Evolutionary conservation across 306 rosid species (phyloP).

Genomic region (Sindora glabra): DNA sequence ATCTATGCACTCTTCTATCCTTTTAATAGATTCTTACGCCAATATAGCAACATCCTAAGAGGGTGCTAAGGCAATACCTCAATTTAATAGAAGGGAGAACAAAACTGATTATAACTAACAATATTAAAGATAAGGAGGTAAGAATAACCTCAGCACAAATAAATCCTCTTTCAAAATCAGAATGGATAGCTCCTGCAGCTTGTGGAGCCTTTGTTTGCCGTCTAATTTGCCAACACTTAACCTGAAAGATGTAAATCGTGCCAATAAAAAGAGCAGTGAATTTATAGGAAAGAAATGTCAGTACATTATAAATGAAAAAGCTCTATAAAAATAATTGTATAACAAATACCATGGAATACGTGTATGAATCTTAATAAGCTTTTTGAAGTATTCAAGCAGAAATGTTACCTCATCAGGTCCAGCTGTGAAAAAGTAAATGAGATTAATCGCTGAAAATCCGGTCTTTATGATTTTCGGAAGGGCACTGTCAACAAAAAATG

Average conservation of each 20-base stretch:
- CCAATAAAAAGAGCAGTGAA: too few relatives aligned
- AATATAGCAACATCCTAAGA: neutral
- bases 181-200: conserved; percentile 96
- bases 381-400: neutral
- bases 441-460: conserved; percentile 94
- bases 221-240: conserved; percentile 98
- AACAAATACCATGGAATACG: neutral
- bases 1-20: too few relatives aligned
- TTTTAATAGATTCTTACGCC: neutral
- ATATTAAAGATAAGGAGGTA: conserved; percentile 9
- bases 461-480: conserved; percentile 96
- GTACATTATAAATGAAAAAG: too few relatives aligned
- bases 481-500: conserved; percentile 47
- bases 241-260: conserved; percentile 57
- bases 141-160: conserved; percentile 90
- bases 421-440: conserved; percentile 97
- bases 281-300: too few relatives aligned
- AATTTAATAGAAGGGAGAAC: neutral
- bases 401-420: conserved; percentile 93
- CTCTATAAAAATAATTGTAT: too few relatives aligned
- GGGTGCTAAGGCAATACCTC: neutral
- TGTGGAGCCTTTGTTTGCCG: conserved; percentile 96
- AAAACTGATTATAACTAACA: neutral
- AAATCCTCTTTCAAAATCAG: conserved; percentile 95
- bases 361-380: neutral